Evolutionary conservation across 257 asterid genomes (phyloP), one percentile per base, ranked within the genome.

Genomic region (Vinca minor): DNA sequence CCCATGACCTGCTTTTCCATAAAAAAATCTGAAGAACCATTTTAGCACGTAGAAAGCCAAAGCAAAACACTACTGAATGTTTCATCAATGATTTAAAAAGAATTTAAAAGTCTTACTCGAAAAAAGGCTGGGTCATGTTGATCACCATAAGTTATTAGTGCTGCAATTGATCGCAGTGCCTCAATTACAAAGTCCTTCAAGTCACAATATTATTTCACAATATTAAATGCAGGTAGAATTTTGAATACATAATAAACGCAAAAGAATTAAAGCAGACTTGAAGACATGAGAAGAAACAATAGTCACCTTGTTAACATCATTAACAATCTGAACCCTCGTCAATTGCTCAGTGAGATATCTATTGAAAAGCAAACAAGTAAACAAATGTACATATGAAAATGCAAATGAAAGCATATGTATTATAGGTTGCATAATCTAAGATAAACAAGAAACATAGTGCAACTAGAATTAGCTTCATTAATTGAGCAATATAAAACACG

Each of bases 1-100:
- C 95, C 93, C 87, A 89, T 82, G 82, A 89, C 97, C 87, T 92
- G n/a, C n/a, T n/a, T n/a, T n/a, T n/a, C n/a, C n/a, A n/a, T n/a
- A n/a, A n/a, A n/a, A n/a, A n/a, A n/a, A n/a, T 77, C 98, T 92
- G 70, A 61, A 75, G 76, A 73, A 65, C 64, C 78, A 78, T 67
- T 32, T 50, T 42, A 41, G 12, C 34, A 35, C 1, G 8, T 23
- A 44, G 46, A 46, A 39, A 42, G 26, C 49, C 5, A 9, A 44
- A 26, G 67, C 35, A 28, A 56, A 49, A 26, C 23, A 29, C 20
- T 48, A n/a, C 31, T 17, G 6, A 61, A 46, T 20, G 65, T 48
- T 36, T n/a, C 72, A 76, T 73, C 64, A 66, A 69, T 55, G 62
- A 70, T 45, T 28, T 28, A 49, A 60, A n/a, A 71, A 65, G 32